Evolutionary conservation across 2,329 filamentous ascomycete species (phyloP).

Genomic region (Leptographium lundbergii): DNA sequence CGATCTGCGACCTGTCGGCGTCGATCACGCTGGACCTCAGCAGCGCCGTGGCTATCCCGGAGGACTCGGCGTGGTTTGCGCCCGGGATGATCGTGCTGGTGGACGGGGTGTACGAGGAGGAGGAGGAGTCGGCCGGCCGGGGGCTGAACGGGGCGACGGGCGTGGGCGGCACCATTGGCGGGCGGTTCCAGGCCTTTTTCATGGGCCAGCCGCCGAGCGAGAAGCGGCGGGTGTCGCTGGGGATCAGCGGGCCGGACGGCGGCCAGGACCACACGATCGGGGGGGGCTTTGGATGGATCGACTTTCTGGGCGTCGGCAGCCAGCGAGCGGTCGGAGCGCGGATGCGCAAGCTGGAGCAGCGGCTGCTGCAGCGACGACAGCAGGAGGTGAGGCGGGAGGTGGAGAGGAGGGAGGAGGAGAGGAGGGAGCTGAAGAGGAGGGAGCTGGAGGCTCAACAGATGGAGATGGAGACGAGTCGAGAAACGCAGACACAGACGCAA

Average conservation of each 20-base stretch:
- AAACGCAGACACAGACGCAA: neutral
- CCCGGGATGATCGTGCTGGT: slow-evolving; percentile 94
- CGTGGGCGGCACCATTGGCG: slow-evolving; percentile 83
- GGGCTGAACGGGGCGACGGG: slow-evolving; percentile 66
- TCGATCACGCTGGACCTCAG: slow-evolving; percentile 75
- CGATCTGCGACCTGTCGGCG: slow-evolving; percentile 76
- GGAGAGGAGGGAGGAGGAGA: slow-evolving; percentile 14
- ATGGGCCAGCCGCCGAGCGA: slow-evolving; percentile 88
- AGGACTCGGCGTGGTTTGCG: slow-evolving; percentile 81
- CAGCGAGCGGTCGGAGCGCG: slow-evolving; percentile 70
- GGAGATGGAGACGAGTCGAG: neutral
- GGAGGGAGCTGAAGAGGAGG: neutral
- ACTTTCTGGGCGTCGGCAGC: slow-evolving; percentile 85
- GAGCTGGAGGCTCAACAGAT: neutral
- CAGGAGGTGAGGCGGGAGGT: neutral
- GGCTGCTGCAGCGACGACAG: slow-evolving; percentile 38
- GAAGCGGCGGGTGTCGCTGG: slow-evolving; percentile 65
- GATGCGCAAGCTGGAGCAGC: slow-evolving; percentile 70
- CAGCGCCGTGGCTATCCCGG: slow-evolving; percentile 69
- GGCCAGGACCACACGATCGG: slow-evolving; percentile 50
- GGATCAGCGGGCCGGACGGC: slow-evolving; percentile 49
- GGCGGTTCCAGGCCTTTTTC: slow-evolving; percentile 80
- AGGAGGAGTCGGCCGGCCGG: slow-evolving; percentile 58
- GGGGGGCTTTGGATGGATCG: slow-evolving; percentile 90
- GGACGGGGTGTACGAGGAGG: slow-evolving; percentile 94